phyloP scores from a whole-genome alignment of 345 rosid species.

The Euphorbia lathyris region DNA sequence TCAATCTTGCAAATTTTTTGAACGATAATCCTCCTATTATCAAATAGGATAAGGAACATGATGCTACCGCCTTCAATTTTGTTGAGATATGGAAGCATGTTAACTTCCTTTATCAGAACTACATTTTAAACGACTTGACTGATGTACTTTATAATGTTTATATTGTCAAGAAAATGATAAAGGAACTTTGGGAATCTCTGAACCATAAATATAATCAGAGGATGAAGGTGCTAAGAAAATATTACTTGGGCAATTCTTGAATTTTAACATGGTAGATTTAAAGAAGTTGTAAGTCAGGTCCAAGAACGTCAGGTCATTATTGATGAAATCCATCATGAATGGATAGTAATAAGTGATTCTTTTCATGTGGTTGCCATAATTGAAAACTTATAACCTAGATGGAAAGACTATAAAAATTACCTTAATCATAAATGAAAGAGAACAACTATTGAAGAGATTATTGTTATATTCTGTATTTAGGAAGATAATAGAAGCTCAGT shows the following conservation, averaged over 20 bases:
- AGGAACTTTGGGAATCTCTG: background rate
- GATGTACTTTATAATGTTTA: too few species aligned
- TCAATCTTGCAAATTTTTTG: too few species aligned
- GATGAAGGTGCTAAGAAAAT: background rate
- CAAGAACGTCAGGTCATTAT: slow-evolving; percentile 5
- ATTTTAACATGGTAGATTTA: background rate
- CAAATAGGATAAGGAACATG: too few species aligned
- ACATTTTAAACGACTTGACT: too few species aligned
- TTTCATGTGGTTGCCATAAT: background rate
- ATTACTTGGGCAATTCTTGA: background rate
- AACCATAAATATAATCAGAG: background rate
- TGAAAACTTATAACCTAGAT: background rate
- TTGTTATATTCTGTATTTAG: slow-evolving; percentile 1
- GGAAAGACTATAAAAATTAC: background rate
- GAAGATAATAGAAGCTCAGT: background rate
- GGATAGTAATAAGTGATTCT: background rate
- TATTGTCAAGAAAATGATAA: background rate
- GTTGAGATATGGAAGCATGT: too few species aligned
- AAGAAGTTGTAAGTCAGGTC: background rate
- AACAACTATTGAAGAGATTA: background rate
- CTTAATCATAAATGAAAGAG: background rate
- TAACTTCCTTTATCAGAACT: too few species aligned
- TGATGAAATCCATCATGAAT: background rate
- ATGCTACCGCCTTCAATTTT: too few species aligned
- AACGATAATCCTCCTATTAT: too few species aligned